Evolutionary conservation across 78 protist species (phyloP).

Genomic region (Dictyostelium capitatum): DNA sequence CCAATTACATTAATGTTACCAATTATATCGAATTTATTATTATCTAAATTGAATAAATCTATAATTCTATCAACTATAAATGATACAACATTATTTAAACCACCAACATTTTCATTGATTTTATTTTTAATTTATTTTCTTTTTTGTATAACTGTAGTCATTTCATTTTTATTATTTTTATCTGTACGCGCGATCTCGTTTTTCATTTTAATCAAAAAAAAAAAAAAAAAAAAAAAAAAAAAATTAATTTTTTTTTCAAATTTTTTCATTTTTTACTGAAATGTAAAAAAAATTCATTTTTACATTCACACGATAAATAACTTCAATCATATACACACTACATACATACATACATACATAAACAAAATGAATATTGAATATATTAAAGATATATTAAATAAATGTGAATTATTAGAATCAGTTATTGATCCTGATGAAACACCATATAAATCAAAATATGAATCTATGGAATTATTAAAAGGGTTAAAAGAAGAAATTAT

Average conservation of each 20-base stretch:
- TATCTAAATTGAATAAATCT: background rate
- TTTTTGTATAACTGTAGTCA: background rate
- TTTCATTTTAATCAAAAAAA: background rate
- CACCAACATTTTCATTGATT: constrained; percentile 35
- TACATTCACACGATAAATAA: too few relatives aligned
- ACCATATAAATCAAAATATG: constrained; percentile 33
- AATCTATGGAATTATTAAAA: constrained; percentile 26
- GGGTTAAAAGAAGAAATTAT: background rate
- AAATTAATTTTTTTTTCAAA: background rate
- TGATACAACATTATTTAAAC: background rate
- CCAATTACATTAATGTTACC: background rate
- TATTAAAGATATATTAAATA: background rate
- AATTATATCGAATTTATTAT: background rate
- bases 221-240: background rate
- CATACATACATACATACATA: too few relatives aligned
- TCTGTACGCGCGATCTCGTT: background rate
- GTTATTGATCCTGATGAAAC: constrained; percentile 4
- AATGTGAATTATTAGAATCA: background rate
- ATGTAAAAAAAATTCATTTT: background rate
- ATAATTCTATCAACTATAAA: constrained; percentile 23
- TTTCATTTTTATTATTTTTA: background rate
- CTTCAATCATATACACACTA: too few relatives aligned
- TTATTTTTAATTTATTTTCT: background rate
- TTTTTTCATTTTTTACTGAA: background rate
- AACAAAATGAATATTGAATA: background rate